A percentile compares a stretch with the other conserved stretches of the same genome.
Conservation (phyloP, 306 rosid genomes). For the Quercus bicolor region DNA sequence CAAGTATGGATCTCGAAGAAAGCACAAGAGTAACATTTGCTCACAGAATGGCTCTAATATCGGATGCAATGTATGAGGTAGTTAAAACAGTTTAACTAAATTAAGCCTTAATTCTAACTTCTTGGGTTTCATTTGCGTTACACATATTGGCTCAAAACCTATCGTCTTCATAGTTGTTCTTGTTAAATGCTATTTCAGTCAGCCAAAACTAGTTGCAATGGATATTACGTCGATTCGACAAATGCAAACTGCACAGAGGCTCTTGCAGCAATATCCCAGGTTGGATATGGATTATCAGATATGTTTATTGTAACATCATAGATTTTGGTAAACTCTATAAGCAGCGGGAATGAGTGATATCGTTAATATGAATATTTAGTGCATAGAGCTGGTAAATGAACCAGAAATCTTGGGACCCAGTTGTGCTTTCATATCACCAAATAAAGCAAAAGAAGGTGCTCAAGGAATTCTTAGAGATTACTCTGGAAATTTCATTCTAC, state of each 20-base stretch:
- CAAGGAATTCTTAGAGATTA: constrained; percentile 14
- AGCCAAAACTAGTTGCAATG: constrained; percentile 20
- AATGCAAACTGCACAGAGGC: background rate
- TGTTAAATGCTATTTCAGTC: constrained; percentile 1
- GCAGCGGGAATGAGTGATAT: background rate
- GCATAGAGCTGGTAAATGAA: background rate
- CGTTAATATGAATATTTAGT: constrained; percentile 3
- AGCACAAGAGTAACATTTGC: constrained; percentile 6
- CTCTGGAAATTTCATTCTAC: background rate
- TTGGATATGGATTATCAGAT: background rate
- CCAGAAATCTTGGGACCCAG: constrained; percentile 11
- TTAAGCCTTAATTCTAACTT: background rate
- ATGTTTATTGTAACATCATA: background rate
- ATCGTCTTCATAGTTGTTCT: no score
- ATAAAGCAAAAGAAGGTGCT: background rate
- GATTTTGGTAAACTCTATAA: background rate
- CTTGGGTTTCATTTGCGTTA: background rate
- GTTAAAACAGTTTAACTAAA: background rate
- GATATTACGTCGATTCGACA: constrained; percentile 13
- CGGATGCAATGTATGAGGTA: constrained; percentile 22
- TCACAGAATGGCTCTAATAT: constrained; percentile 25
- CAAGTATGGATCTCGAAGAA: constrained; percentile 1
- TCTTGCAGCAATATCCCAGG: constrained; percentile 2
- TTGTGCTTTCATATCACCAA: constrained; percentile 24
- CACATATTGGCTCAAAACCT: background rate